Percentiles rank a stretch among this genome's conserved stretches.
These are phyloP conservation scores for Heritiera littoralis DNA, from an alignment of 345 rosid species.

Conservation along the genomic window DNA sequence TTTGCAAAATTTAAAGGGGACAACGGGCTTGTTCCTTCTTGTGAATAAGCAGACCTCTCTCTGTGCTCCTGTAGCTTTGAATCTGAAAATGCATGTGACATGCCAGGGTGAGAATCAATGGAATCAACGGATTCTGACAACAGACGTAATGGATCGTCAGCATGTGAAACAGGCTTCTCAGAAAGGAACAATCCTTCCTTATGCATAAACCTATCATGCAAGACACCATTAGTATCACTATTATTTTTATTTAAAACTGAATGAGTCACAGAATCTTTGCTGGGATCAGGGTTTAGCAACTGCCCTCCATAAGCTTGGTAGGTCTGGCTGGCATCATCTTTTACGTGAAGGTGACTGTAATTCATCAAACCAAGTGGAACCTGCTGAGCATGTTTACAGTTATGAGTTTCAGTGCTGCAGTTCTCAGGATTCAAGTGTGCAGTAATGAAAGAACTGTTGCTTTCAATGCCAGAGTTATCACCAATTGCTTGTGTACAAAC, in stretches of 20 bases:
- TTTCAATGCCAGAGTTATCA: slow-evolving; percentile 48
- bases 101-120: slow-evolving; percentile 42
- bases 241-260: slow-evolving; percentile 26
- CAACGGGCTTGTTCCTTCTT: slow-evolving; percentile 53
- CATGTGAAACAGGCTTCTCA: slow-evolving; percentile 36
- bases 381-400: slow-evolving; percentile 24
- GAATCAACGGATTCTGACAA: slow-evolving; percentile 49
- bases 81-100: slow-evolving; percentile 65
- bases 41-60: slow-evolving; percentile 48
- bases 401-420: slow-evolving; percentile 26
- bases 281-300: slow-evolving; percentile 28
- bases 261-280: slow-evolving; percentile 22
- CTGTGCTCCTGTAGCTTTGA: slow-evolving; percentile 56
- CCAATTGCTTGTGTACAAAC: slow-evolving; percentile 29
- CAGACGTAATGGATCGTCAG: slow-evolving; percentile 34
- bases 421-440: slow-evolving; percentile 40
- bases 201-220: slow-evolving; percentile 34
- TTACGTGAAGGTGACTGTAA: slow-evolving; percentile 31
- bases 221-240: slow-evolving; percentile 30
- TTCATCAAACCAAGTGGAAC: slow-evolving; percentile 16
- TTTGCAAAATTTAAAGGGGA: slow-evolving; percentile 49
- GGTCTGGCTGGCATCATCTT: slow-evolving; percentile 31
- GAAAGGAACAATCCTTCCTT: slow-evolving; percentile 40
- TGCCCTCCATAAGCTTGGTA: slow-evolving; percentile 35
- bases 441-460: slow-evolving; percentile 45